Base-by-base conservation (phyloP, 2,329 filamentous ascomycete genomes). In the Talaromyces amestolkiae region DNA sequence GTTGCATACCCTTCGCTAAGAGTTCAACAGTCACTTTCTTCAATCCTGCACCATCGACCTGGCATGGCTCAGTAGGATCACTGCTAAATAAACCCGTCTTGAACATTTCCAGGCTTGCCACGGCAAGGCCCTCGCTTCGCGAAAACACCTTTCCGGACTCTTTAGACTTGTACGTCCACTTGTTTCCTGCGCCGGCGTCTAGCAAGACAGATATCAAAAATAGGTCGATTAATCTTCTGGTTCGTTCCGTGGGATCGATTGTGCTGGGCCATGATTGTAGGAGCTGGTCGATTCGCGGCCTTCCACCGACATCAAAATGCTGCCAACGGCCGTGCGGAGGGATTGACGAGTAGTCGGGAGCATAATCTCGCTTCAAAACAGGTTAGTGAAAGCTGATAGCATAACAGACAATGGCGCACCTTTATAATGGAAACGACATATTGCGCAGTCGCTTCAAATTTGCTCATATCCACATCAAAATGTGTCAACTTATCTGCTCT, bases 351-450 rank as follows among this genome's bases (percentile, higher is more conserved):
- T 89, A 91, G 71, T 91, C 86, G 19, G 87, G 86, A 37, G 84
- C 86, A 76, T 88, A 90, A 76, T 91, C 89, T 79, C 89, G 83
- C 89, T 91, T 73, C 27, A 15, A 56, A 37, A 5, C 33, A 37
- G 15, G 17, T 56, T 39, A 56, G n/a, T 22, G n/a, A 3, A 22
- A 15, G n/a, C n/a, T n/a, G 22, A 7, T 22, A 56, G 1, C 22
- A 13, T 13, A 58, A 37, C 39, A 41, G 22, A 15, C 24, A 65
- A 45, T 4, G 58, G 27, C 84, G 70, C 81, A 93, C 93, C 90
- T 96, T 97, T 82, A 97, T 96, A 69, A 97, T 94, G 47, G 91
- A 89, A n/a, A 94, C 89, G 10, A 97, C 91, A 76, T 96, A 97
- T 53, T 86, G 86, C 15, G 93, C 92, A 0, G 94, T 94, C 69